Evolutionary conservation across 148 eudicot species (phyloP), one percentile per base, ranked within the genome.

Genomic region (Cornus kousa): DNA sequence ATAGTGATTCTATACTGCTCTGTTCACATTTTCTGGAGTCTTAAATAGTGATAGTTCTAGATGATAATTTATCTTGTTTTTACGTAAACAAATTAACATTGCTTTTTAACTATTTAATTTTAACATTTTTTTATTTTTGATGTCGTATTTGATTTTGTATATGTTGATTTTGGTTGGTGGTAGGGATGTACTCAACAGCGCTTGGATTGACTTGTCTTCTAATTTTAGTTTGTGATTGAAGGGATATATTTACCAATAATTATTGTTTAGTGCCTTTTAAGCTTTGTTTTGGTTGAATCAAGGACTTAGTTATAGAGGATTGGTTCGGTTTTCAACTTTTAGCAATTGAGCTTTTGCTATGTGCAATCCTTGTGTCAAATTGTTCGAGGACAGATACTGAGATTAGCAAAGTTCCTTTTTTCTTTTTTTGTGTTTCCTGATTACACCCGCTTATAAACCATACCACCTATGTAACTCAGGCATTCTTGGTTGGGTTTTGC

Each of bases 401-500:
- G 37, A 33, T 33, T 33, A 1, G 37, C 3, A 33, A 33, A 33
- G 37, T 33, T 33, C 37, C 3, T 33, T 33, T 33, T 33, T 33
- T 33, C 2, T 33, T 33, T 57, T 13, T 13, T 57, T 9, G 13
- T 57, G 20, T 7, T 24, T 53, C 73, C 20, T 1, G 0, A 20
- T 19, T 60, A 60, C 66, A 12, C 66, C 66, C 4, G 17, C 35
- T 12, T 55, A 32, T 70, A 5, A 67, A 28, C 53, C 5, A 32
- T 74, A n/a, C 37, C 22, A 62, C 46, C 46, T 24, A 70, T 60
- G 37, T 84, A 65, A 83, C 75, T 73, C n/a, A 59, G 37, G 17
- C 74, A 69, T 53, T 65, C 33, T 74, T 75, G 22, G 62, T 77
- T 74, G 74, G 62, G 28, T 75, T 73, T 82, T 77, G 68, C 73